A percentile compares a stretch with the other conserved stretches of the same genome.
Evolutionary conservation across 192 early-diverging fungal genomes (phyloP).

Genomic region (Linnemannia zychae): DNA sequence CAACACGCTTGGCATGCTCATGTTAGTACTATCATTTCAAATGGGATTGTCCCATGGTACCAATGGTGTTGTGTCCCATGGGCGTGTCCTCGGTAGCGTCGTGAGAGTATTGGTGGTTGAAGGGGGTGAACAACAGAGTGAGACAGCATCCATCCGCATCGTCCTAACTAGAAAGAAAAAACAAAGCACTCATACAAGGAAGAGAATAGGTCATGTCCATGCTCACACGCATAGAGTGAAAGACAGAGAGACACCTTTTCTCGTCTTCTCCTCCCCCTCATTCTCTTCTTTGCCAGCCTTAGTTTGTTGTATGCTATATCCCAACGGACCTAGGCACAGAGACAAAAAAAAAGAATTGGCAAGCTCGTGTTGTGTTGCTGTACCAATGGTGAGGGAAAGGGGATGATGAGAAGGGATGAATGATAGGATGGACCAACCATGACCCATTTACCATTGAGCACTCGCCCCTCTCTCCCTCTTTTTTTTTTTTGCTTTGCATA

Average conservation of each 20-base stretch:
- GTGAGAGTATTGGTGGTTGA: too few relatives aligned
- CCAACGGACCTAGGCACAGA: not conserved
- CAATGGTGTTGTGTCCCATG: too few relatives aligned
- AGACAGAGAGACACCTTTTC: not conserved
- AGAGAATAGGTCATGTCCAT: not conserved
- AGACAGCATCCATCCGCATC: not conserved
- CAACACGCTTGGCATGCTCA: too few relatives aligned
- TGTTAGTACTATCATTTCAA: too few relatives aligned
- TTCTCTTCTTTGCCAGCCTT: not conserved
- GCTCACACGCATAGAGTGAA: not conserved
- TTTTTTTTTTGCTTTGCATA: not conserved
- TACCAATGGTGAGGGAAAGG: not conserved
- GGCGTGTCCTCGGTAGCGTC: too few relatives aligned
- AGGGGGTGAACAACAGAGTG: too few relatives aligned
- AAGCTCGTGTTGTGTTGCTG: too few relatives aligned
- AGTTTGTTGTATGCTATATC: not conserved
- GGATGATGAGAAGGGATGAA: not conserved
- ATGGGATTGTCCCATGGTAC: too few relatives aligned
- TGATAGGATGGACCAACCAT: not conserved
- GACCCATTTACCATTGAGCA: not conserved
- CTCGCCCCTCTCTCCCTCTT: not conserved
- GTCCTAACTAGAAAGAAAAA: not conserved
- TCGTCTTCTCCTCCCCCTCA: too few relatives aligned
- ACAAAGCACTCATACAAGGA: not conserved
- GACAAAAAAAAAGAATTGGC: too few relatives aligned